Conservation (phyloP, 176 grass and related monocot species). For the Stipa capillata region DNA sequence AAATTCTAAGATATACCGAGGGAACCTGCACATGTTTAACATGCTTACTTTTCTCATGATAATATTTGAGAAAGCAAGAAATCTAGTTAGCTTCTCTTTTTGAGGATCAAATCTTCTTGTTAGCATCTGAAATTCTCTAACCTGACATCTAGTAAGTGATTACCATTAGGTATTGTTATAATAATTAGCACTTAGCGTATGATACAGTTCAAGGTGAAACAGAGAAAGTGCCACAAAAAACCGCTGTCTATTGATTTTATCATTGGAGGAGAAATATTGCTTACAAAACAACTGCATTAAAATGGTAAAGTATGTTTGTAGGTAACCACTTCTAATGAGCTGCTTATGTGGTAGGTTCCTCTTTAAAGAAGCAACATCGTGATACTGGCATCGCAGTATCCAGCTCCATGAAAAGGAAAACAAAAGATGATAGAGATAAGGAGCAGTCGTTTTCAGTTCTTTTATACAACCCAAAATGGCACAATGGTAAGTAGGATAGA, state of each 20-base stretch:
- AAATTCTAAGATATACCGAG: constrained; percentile 12
- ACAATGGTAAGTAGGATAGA: not conserved
- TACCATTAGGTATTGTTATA: not conserved
- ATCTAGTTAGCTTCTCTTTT: constrained; percentile 12
- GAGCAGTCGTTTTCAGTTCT: constrained; percentile 33
- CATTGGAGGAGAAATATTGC: not conserved
- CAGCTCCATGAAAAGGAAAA: constrained; percentile 20
- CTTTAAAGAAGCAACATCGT: constrained; percentile 23
- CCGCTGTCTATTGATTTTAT: not conserved
- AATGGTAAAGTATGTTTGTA: not conserved
- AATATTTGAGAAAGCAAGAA: constrained; percentile 32
- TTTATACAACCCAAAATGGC: constrained; percentile 1
- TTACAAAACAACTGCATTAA: not conserved
- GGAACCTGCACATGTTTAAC: constrained; percentile 42
- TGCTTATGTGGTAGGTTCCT: constrained; percentile 5
- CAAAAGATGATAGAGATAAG: constrained; percentile 14
- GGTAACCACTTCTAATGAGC: not conserved
- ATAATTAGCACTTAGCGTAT: not conserved
- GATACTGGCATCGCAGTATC: constrained; percentile 11
- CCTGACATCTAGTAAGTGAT: not conserved
- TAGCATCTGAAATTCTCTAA: not conserved
- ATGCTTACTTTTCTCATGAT: constrained; percentile 16
- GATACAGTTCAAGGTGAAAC: not conserved
- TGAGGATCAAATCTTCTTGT: not conserved
- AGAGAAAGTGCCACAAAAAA: not conserved